A percentile compares a stretch with the other conserved stretches of the same genome.
Evolutionary conservation across 192 early-diverging fungal genomes (phyloP).

Genomic region (Piromyces sp.): DNA sequence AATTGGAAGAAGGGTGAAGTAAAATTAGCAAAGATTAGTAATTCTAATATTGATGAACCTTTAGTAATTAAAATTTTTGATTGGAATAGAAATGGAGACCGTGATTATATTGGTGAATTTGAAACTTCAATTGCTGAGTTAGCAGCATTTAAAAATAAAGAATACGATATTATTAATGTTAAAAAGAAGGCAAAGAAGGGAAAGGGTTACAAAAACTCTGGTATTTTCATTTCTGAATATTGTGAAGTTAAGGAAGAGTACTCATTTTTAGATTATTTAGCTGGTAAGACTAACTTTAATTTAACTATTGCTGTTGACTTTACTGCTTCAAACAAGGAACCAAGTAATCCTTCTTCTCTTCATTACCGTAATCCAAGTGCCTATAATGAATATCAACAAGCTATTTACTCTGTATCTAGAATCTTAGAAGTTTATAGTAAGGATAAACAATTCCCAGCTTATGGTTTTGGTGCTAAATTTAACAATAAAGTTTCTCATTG

Average conservation of each 20-base stretch:
- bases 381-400: conserved; percentile 26
- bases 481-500: conserved; percentile 18
- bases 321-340: conserved; percentile 32
- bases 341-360: conserved; percentile 18
- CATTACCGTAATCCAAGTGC: conserved; percentile 17
- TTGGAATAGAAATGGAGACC: conserved; percentile 1
- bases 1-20: not conserved
- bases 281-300: conserved; percentile 20
- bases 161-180: not conserved
- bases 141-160: not conserved
- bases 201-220: conserved; percentile 1
- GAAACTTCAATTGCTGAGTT: not conserved
- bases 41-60: not conserved
- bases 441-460: conserved; percentile 25
- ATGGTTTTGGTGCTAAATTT: conserved; percentile 32
- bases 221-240: not conserved
- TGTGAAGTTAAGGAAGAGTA: not conserved
- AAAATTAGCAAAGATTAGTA: not conserved
- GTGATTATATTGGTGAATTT: conserved; percentile 2
- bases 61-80: not conserved
- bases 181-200: conserved; percentile 3
- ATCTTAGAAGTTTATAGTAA: conserved; percentile 29
- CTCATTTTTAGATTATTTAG: conserved; percentile 29
- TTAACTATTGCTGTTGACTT: conserved; percentile 34
- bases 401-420: conserved; percentile 23